A percentile compares a stretch with the other conserved stretches of the same genome.
Evolutionary conservation across 83 land plant genomes (phyloP).

Genomic region (Picea engelmannii): DNA sequence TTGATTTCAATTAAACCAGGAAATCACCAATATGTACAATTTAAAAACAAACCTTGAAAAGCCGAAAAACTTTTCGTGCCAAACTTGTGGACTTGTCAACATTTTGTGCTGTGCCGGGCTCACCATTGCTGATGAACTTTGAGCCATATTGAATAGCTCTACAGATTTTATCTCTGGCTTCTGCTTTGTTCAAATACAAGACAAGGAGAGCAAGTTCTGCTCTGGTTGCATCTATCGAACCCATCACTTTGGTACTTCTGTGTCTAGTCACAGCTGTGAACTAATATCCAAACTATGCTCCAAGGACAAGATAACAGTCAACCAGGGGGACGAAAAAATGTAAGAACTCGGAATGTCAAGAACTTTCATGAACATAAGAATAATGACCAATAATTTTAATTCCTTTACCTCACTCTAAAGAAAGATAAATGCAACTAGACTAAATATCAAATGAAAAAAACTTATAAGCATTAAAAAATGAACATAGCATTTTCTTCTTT

Average conservation of each 20-base stretch:
- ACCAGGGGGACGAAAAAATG: no score
- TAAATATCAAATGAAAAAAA: no score
- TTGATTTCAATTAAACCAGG: background rate
- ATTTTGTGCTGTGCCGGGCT: conserved; percentile 84
- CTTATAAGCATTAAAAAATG: no score
- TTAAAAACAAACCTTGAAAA: conserved; percentile 59
- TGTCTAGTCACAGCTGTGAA: no score
- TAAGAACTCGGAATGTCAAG: no score
- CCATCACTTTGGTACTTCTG: conserved; percentile 30
- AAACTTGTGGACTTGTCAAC: conserved; percentile 85
- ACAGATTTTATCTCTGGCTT: conserved; percentile 88
- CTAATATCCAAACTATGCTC: no score
- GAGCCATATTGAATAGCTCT: conserved; percentile 89
- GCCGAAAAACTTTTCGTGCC: conserved; percentile 86
- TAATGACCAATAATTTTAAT: no score
- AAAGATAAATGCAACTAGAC: no score
- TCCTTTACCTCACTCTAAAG: no score
- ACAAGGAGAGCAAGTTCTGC: conserved; percentile 79
- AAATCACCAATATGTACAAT: background rate
- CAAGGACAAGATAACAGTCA: no score
- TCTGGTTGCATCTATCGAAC: conserved; percentile 60
- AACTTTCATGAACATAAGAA: no score
- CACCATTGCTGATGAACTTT: conserved; percentile 78
- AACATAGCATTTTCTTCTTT: no score
- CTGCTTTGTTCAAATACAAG: conserved; percentile 80